Evolutionary conservation across 2,329 filamentous ascomycete genomes (phyloP).

Genomic region (Botrytis elliptica): DNA sequence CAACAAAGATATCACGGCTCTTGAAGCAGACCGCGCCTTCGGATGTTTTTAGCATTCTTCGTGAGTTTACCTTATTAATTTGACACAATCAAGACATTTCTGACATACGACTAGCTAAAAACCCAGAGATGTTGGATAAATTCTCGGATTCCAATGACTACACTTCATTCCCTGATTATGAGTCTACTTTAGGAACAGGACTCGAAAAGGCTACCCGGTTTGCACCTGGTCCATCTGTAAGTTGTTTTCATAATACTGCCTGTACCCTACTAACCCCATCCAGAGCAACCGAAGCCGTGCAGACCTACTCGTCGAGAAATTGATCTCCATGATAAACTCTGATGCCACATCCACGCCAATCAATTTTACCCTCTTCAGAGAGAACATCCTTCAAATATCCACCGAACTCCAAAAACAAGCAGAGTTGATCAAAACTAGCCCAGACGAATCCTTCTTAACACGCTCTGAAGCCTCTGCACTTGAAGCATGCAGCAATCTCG

Average conservation of each 20-base stretch:
- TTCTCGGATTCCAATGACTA: conserved; percentile 37
- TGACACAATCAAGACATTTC: not conserved
- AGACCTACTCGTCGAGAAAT: conserved; percentile 29
- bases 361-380: not conserved
- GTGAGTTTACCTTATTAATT: conserved; percentile 29
- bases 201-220: conserved; percentile 35
- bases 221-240: conserved; percentile 34
- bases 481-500: conserved; percentile 28
- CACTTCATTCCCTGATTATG: conserved; percentile 38
- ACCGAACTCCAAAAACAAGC: conserved; percentile 12
- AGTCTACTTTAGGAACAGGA: conserved; percentile 26
- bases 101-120: conserved; percentile 14
- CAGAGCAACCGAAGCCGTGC: conserved; percentile 30
- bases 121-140: conserved; percentile 11
- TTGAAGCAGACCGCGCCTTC: conserved; percentile 25
- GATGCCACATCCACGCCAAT: not conserved
- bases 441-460: conserved; percentile 24
- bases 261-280: conserved; percentile 23
- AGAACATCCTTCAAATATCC: not conserved
- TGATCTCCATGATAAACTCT: conserved; percentile 27
- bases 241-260: not conserved
- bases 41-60: conserved; percentile 32
- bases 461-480: conserved; percentile 27
- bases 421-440: not conserved
- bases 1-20: conserved; percentile 35